A percentile compares a stretch with the other conserved stretches of the same genome.
Evolutionary conservation across 208 protist genomes (phyloP).

Genomic region (Crithidia mellificae): DNA sequence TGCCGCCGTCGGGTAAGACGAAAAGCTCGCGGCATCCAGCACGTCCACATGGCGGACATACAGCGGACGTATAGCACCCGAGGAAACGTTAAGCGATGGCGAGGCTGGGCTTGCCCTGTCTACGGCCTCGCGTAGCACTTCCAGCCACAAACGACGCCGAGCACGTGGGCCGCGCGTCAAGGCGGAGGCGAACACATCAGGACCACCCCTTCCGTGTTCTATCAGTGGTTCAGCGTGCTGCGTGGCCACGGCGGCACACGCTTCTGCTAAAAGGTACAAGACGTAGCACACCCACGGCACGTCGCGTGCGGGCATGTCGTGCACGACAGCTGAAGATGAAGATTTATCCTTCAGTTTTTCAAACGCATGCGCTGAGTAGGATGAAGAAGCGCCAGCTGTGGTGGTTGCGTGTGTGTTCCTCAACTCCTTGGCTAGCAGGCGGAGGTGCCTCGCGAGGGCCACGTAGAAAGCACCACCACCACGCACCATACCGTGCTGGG

Average conservation of each 20-base stretch:
- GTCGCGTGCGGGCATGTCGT: background rate
- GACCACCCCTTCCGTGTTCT: background rate
- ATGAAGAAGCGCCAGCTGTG: no score
- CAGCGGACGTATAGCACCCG: conserved; percentile 4
- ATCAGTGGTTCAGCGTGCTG: conserved; percentile 32
- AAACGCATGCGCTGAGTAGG: no score
- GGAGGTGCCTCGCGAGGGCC: conserved; percentile 31
- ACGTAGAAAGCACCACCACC: conserved; percentile 55
- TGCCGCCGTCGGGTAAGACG: no score
- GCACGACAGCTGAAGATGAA: background rate
- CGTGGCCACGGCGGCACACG: conserved; percentile 36
- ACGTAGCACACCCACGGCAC: conserved; percentile 26
- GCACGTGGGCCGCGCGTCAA: conserved; percentile 24
- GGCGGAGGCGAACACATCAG: background rate
- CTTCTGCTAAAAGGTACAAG: conserved; percentile 38
- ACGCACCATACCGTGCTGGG: conserved; percentile 31
- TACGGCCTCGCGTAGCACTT: conserved; percentile 30
- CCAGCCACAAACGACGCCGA: conserved; percentile 38
- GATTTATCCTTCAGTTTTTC: no score
- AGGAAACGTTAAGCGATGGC: no score
- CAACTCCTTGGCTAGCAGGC: conserved; percentile 9
- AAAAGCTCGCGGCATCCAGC: background rate
- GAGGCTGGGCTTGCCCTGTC: no score
- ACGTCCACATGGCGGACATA: conserved; percentile 34
- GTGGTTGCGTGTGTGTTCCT: background rate